phyloP scores from a whole-genome alignment of 140 eudicot genomes.

The Anethum foeniculum region DNA sequence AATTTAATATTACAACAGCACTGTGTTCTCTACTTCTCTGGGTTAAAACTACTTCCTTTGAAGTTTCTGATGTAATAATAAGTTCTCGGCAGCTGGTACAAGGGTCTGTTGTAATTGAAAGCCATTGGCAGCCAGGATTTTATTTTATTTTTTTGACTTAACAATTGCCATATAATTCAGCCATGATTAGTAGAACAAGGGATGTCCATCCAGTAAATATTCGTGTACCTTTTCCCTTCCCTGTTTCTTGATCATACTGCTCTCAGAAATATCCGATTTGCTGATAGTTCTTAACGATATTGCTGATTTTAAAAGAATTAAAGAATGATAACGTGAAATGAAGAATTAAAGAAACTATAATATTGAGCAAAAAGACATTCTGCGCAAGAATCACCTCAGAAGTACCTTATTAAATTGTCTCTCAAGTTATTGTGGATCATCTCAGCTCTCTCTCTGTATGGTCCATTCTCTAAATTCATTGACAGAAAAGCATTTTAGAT shows the following conservation, averaged over 20 bases:
- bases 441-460: constrained; percentile 70
- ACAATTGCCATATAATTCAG: too few species aligned
- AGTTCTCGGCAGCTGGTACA: not conserved
- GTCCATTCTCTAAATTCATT: constrained; percentile 63
- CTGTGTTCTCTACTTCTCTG: not conserved
- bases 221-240: constrained; percentile 88
- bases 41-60: not conserved
- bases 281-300: constrained; percentile 56
- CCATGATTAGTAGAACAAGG: too few species aligned
- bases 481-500: not conserved
- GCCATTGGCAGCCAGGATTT: not conserved
- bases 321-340: not conserved
- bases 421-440: constrained; percentile 69
- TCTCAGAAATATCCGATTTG: constrained; percentile 87
- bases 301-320: constrained; percentile 30
- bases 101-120: not conserved
- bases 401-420: constrained; percentile 63
- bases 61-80: not conserved
- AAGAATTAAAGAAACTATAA: not conserved
- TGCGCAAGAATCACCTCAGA: not conserved
- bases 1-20: not conserved
- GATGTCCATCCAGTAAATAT: too few species aligned
- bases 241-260: too few species aligned
- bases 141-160: too few species aligned
- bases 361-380: not conserved